These are phyloP conservation scores for Hippophae rhamnoides DNA, from an alignment of 306 rosid species.

Conservation along the genomic window DNA sequence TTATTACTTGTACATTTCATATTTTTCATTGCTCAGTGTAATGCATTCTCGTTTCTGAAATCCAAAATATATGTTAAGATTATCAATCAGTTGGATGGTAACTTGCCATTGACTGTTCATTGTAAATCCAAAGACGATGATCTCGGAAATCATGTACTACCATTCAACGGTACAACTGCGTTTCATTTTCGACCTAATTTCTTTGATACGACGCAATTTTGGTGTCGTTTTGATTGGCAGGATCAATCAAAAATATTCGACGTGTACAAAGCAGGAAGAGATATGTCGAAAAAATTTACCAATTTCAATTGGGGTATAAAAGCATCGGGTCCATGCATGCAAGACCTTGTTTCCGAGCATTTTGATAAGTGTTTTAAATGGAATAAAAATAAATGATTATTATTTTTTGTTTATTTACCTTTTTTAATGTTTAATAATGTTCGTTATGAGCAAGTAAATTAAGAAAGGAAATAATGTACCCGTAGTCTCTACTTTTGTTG, in stretches of 20 bases:
- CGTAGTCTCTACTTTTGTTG: too few species aligned
- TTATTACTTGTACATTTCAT: too few species aligned
- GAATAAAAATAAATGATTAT: not conserved
- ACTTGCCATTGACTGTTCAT: not conserved
- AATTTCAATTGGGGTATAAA: not conserved
- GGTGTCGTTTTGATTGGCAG: not conserved
- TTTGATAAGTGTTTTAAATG: not conserved
- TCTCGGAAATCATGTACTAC: not conserved
- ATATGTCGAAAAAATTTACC: not conserved
- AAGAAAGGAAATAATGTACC: too few species aligned
- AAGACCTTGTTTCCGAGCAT: not conserved
- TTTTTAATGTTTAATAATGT: too few species aligned
- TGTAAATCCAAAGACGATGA: constrained; percentile 6
- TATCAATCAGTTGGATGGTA: not conserved
- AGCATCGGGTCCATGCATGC: not conserved
- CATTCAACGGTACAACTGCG: not conserved
- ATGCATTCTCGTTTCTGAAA: too few species aligned
- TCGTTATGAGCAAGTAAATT: too few species aligned
- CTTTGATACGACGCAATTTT: not conserved
- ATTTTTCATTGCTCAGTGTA: too few species aligned
- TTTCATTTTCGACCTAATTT: not conserved
- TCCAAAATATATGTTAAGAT: not conserved
- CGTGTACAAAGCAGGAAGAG: not conserved
- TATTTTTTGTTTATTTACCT: not conserved
- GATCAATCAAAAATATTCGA: not conserved